Percentiles rank a stretch among this genome's conserved stretches.
phyloP scores from a whole-genome alignment of 1,139 yeast species.

The Yamadazyma diospyri region DNA sequence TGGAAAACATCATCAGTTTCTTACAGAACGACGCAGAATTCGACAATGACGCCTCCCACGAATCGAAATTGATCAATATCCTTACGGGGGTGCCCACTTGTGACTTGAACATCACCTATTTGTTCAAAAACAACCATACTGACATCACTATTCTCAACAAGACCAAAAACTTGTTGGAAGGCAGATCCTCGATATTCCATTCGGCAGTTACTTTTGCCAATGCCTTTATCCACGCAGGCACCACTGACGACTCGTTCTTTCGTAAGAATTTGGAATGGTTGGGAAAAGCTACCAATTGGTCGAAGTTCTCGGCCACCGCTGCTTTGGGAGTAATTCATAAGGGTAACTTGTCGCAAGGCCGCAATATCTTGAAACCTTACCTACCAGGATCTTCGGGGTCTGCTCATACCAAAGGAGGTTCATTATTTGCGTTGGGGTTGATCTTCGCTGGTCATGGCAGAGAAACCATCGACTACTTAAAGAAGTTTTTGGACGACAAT shows the following conservation, averaged over 20 bases:
- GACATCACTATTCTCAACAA: conserved; percentile 80
- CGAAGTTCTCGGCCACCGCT: conserved; percentile 96
- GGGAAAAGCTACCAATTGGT: conserved; percentile 97
- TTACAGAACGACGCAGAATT: conserved; percentile 43
- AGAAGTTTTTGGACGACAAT: conserved; percentile 68
- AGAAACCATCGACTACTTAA: conserved; percentile 78
- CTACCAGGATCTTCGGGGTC: conserved; percentile 81
- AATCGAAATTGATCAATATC: conserved; percentile 56
- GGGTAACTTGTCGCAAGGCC: conserved; percentile 91
- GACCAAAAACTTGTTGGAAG: conserved; percentile 79
- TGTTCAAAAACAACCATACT: conserved; percentile 82
- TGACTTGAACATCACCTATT: conserved; percentile 86
- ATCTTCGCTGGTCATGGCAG: conserved; percentile 96
- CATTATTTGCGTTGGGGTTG: conserved; percentile 88
- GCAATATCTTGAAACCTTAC: conserved; percentile 82
- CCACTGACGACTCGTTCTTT: conserved; percentile 92
- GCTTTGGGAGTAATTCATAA: conserved; percentile 96
- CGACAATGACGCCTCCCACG: conserved; percentile 26
- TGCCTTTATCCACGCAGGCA: conserved; percentile 95
- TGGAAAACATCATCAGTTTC: conserved; percentile 54
- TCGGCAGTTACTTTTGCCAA: conserved; percentile 94
- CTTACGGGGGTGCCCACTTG: conserved; percentile 93
- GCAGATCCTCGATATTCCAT: conserved; percentile 91
- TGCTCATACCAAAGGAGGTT: conserved; percentile 93
- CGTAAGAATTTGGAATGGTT: conserved; percentile 92